Percentiles rank a stretch among this genome's conserved stretches.
Conservation (phyloP, 352 stramenopile genomes). For the Detonula confervacea region DNA sequence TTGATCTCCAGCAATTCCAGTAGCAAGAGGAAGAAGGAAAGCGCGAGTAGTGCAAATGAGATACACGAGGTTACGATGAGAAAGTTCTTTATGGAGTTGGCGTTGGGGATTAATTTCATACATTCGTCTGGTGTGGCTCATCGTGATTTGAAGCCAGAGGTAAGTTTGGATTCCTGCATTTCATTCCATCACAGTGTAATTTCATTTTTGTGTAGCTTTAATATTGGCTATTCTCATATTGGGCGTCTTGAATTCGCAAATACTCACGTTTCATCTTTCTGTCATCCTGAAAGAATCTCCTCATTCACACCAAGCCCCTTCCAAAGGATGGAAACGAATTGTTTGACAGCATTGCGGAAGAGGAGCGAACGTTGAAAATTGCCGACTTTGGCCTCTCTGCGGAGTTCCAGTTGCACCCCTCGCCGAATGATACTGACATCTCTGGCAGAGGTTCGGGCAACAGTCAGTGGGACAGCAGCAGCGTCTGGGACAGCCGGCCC, state of each 20-base stretch:
- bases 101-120: constrained; percentile 96
- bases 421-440: constrained; percentile 11
- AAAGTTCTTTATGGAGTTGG: constrained; percentile 98
- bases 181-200: not conserved
- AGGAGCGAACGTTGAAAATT: constrained; percentile 97
- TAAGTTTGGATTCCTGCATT: constrained; percentile 18
- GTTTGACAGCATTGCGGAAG: constrained; percentile 43
- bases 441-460: constrained; percentile 14
- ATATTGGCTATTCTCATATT: too few relatives aligned
- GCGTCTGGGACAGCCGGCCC: constrained; percentile 14
- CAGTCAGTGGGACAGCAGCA: constrained; percentile 49
- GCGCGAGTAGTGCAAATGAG: constrained; percentile 34
- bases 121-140: constrained; percentile 96
- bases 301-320: constrained; percentile 86
- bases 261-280: constrained; percentile 10
- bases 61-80: constrained; percentile 85
- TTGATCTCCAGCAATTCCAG: constrained; percentile 96
- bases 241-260: not conserved
- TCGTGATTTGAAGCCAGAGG: constrained; percentile 93
- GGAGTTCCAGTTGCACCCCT: constrained; percentile 78
- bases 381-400: constrained; percentile 98
- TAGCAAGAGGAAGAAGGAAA: constrained; percentile 32
- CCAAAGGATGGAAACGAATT: constrained; percentile 78
- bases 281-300: constrained; percentile 87
- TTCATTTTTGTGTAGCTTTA: not conserved